Evolutionary conservation across 2,329 filamentous ascomycete species (phyloP).

Genomic region (Aspergillus sp.): DNA sequence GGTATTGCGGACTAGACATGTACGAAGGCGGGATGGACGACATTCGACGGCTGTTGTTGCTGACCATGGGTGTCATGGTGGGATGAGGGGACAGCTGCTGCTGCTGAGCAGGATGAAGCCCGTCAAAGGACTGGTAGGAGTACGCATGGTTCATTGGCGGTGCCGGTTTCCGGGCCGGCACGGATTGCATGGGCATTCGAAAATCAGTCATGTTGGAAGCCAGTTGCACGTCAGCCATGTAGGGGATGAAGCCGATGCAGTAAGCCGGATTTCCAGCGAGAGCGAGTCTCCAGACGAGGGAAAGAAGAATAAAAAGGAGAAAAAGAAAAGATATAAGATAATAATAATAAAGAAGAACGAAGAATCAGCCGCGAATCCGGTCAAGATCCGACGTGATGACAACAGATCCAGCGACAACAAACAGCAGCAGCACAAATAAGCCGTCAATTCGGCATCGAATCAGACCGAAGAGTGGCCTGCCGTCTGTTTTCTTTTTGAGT

Average conservation of each 20-base stretch:
- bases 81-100: constrained; percentile 21
- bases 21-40: constrained; percentile 30
- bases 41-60: constrained; percentile 34
- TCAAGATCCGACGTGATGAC: too few relatives aligned
- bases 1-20: constrained; percentile 18
- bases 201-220: constrained; percentile 29
- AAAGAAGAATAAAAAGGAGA: background rate
- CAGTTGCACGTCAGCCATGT: constrained; percentile 22
- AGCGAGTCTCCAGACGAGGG: background rate
- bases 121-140: constrained; percentile 20
- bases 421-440: background rate
- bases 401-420: background rate
- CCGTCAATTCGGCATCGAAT: background rate
- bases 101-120: constrained; percentile 6
- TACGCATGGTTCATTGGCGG: constrained; percentile 16
- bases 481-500: too few relatives aligned
- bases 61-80: constrained; percentile 15
- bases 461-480: too few relatives aligned
- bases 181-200: constrained; percentile 28
- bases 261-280: too few relatives aligned
- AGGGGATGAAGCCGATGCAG: background rate
- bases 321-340: too few relatives aligned
- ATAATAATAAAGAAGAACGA: too few relatives aligned
- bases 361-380: too few relatives aligned
- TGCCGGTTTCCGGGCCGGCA: constrained; percentile 25